Evolutionary conservation across 106 monocot species (phyloP), one percentile per base, ranked within the genome.

Genomic region (Dioscorea zingiberensis): DNA sequence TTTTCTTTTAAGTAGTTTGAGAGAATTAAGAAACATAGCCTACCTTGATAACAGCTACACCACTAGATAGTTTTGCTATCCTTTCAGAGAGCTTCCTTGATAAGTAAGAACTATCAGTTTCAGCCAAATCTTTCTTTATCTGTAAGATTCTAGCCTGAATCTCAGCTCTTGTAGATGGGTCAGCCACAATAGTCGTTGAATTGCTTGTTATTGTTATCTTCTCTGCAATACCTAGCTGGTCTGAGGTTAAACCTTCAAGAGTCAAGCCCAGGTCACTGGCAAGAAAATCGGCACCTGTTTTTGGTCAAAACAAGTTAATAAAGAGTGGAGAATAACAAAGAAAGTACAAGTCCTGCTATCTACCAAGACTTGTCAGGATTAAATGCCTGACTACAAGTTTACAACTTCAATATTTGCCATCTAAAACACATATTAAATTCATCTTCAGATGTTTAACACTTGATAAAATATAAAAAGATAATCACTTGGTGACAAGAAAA

Each of bases 201-300:
- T 74, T 84, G 63, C 66, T 79, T 47, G 93, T 89, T 67, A 99
- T 89, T 7, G 82, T 93, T 57, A 99, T 72, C 65, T 89, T 99
- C 51, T 78, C 81, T 46, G 98, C 89, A 64, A 93, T 70, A 54
- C 98, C 98, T 46, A 99, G 76, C 68, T 93, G 93, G 75, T 99
- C 98, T 27, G 92, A 93, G 45, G 89, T 89, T 53, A 84, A 72
- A 55, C 76, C 82, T 47, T 81, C 78, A 57, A 99, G 77, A 3
- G 71, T 58, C 69, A 84, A 80, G 22, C 98, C 98, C 67, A 99
- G 65, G 68, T 99, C 98, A 72, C 84, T 74, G 25, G 87, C 84
- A 74, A 99, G 89, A 82, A 89, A 89, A 80, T 98, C 98, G 21
- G 89, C 98, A 71, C 98, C 98, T 98, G 81, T 74, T 68, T 71